Evolutionary conservation across 1,284 basidiomycete genomes (phyloP).

Genomic region (Leccinum fallax): DNA sequence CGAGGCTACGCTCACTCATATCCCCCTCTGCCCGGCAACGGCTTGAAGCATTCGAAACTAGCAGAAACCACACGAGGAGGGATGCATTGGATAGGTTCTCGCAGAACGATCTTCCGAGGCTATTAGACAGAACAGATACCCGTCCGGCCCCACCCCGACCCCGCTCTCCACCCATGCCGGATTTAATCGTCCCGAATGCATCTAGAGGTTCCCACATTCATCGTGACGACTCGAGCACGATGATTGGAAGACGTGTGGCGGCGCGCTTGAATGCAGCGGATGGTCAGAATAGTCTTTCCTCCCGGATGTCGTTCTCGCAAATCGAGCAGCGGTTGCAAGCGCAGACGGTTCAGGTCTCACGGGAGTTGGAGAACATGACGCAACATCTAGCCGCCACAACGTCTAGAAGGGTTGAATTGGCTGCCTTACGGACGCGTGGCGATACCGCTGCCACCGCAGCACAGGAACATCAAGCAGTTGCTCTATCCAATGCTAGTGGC

Average conservation of each 20-base stretch:
- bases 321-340: conserved; percentile 33
- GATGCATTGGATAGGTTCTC: conserved; percentile 10
- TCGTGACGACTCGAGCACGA: conserved; percentile 45
- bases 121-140: conserved; percentile 13
- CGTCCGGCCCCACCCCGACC: conserved; percentile 17
- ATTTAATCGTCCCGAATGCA: conserved; percentile 27
- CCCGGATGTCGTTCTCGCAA: conserved; percentile 24
- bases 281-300: conserved; percentile 18
- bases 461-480: conserved; percentile 1
- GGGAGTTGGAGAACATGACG: conserved; percentile 38
- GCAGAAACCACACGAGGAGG: conserved; percentile 14
- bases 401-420: conserved; percentile 28
- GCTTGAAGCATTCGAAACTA: conserved; percentile 36
- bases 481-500: conserved; percentile 1
- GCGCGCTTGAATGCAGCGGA: conserved; percentile 43
- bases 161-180: conserved; percentile 36
- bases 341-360: conserved; percentile 37
- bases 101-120: neutral
- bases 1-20: conserved; percentile 33
- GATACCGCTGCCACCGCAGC: conserved; percentile 4
- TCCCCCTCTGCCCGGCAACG: conserved; percentile 33
- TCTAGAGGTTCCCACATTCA: conserved; percentile 17
- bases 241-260: conserved; percentile 53
- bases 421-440: conserved; percentile 16
- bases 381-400: conserved; percentile 24